Conservation (phyloP, 2,329 filamentous ascomycete species). For the Colletotrichum abscissum region DNA sequence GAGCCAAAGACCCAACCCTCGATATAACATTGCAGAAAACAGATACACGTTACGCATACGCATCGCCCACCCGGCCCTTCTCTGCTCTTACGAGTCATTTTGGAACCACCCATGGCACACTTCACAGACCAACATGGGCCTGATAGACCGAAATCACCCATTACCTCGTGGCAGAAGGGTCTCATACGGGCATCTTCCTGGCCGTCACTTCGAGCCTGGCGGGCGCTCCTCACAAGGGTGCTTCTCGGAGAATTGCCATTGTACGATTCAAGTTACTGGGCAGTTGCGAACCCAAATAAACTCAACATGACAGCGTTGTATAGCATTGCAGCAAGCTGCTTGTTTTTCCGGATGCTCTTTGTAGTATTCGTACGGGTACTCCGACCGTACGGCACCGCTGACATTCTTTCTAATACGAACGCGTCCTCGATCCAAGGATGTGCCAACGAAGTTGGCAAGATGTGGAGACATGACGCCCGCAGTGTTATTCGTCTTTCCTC, state of each 20-base stretch:
- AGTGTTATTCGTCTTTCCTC: not conserved
- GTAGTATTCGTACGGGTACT: not conserved
- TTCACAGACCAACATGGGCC: not conserved
- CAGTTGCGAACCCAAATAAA: conserved; percentile 7
- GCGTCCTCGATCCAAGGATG: not conserved
- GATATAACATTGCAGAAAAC: conserved; percentile 1
- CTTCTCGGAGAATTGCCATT: conserved; percentile 24
- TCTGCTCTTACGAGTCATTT: conserved; percentile 30
- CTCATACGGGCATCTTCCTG: conserved; percentile 18
- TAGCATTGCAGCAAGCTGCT: not conserved
- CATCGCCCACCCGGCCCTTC: conserved; percentile 19
- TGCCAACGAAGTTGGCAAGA: not conserved
- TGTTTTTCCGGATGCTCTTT: not conserved
- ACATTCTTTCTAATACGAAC: not conserved
- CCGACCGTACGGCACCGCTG: not conserved
- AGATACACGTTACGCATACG: not conserved
- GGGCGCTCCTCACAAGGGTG: conserved; percentile 27
- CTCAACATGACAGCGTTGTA: not conserved
- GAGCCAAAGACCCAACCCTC: conserved; percentile 1
- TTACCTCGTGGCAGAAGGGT: conserved; percentile 31
- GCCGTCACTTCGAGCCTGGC: conserved; percentile 7
- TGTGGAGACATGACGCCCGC: conserved; percentile 6
- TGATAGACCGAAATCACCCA: conserved; percentile 2
- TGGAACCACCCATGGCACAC: conserved; percentile 1
- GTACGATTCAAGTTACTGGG: conserved; percentile 21